A percentile compares a stretch with the other conserved stretches of the same genome.
phyloP scores from a whole-genome alignment of 2,329 filamentous ascomycete genomes.

The Domatiomyces catenatus region DNA sequence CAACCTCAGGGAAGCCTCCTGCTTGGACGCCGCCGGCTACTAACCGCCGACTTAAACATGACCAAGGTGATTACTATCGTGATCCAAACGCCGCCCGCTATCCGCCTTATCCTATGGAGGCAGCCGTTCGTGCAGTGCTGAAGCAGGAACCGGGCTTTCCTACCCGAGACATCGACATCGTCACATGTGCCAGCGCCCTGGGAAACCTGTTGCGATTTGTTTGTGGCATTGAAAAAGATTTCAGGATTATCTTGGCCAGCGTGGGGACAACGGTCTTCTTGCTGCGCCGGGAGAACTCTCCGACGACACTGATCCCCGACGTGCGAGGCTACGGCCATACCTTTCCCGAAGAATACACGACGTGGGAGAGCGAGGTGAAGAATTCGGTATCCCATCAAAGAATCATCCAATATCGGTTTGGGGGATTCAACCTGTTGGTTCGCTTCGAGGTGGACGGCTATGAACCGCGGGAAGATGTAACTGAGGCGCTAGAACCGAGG shows the following conservation, averaged over 20 bases:
- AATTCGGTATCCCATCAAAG: conserved; percentile 48
- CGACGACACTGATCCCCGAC: conserved; percentile 39
- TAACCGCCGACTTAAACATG: conserved; percentile 25
- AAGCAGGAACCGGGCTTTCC: conserved; percentile 24
- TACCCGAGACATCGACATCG: conserved; percentile 34
- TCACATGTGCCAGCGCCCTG: conserved; percentile 41
- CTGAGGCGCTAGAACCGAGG: neutral
- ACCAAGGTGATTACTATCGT: conserved; percentile 31
- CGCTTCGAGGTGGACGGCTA: conserved; percentile 48
- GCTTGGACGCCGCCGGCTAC: conserved; percentile 32
- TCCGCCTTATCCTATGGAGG: conserved; percentile 24
- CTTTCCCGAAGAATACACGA: conserved; percentile 52
- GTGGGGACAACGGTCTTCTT: conserved; percentile 47
- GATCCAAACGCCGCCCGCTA: conserved; percentile 27
- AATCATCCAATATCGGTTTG: conserved; percentile 44
- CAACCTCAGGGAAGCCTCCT: conserved; percentile 32
- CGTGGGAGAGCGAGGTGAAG: conserved; percentile 40
- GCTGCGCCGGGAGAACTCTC: conserved; percentile 45
- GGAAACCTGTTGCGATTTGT: conserved; percentile 34
- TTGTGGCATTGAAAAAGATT: conserved; percentile 30
- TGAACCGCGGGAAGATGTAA: conserved; percentile 13
- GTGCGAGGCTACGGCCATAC: conserved; percentile 49
- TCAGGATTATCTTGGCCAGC: conserved; percentile 44
- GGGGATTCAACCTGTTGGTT: conserved; percentile 35
- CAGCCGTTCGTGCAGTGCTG: conserved; percentile 15